Percentiles rank a stretch among this genome's conserved stretches.
These are phyloP conservation scores for Mesostigma viride DNA, from an alignment of 139 green algal genomes.

Conservation along the genomic window DNA sequence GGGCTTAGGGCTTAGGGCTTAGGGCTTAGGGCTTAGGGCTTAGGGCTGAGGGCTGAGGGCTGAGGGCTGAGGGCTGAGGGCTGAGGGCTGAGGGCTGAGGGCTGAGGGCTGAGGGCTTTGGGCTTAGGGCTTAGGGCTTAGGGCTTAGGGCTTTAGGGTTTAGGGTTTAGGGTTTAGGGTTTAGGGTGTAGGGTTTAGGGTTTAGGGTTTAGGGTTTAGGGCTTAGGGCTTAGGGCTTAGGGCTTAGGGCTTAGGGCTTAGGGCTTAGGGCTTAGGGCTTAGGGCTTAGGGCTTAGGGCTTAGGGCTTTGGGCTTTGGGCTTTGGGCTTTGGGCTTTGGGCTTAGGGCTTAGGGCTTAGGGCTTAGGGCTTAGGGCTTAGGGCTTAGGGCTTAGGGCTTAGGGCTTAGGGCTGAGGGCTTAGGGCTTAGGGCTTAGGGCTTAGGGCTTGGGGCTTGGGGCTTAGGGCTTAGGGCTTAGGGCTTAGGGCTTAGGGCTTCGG, in stretches of 20 bases:
- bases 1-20: conserved; percentile 2
- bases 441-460: too few species aligned
- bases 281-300: neutral
- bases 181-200: too few species aligned
- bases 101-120: too few species aligned
- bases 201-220: conserved; percentile 9
- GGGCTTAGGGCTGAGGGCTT: too few species aligned
- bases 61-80: too few species aligned
- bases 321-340: neutral
- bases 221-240: neutral
- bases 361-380: conserved; percentile 2
- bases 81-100: too few species aligned
- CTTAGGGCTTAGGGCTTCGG: too few species aligned
- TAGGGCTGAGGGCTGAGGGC: too few species aligned
- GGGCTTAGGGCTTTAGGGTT: too few species aligned
- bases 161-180: neutral
- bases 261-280: conserved; percentile 6
- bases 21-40: neutral
- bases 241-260: conserved; percentile 6
- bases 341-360: conserved; percentile 3
- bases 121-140: too few species aligned
- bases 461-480: too few species aligned
- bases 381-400: neutral
- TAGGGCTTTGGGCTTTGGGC: conserved; percentile 1
- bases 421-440: too few species aligned